These are phyloP conservation scores for Emergomyces orientalis DNA, from an alignment of 2,329 filamentous ascomycete species.

Conservation along the genomic window DNA sequence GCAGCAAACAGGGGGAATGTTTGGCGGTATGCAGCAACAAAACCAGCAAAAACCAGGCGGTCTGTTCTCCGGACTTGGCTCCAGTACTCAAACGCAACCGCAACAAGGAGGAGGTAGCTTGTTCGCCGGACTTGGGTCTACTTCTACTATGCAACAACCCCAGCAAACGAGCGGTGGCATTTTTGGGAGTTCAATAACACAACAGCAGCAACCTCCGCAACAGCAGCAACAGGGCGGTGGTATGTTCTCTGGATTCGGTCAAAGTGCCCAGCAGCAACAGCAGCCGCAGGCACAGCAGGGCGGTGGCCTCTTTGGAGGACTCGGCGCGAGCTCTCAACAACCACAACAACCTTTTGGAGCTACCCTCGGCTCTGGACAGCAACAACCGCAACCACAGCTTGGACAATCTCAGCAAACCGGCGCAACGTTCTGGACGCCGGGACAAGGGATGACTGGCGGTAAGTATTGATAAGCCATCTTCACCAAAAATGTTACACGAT, in stretches of 20 bases:
- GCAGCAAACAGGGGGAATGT: constrained; percentile 17
- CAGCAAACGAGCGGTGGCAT: constrained; percentile 28
- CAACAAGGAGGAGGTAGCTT: constrained; percentile 29
- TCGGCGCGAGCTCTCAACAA: constrained; percentile 13
- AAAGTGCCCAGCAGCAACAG: constrained; percentile 21
- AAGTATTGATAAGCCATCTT: constrained; percentile 12
- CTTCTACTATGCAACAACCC: constrained; percentile 35
- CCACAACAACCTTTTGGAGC: constrained; percentile 20
- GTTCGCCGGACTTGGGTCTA: constrained; percentile 31
- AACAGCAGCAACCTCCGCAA: constrained; percentile 21
- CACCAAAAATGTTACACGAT: not conserved
- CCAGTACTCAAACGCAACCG: constrained; percentile 31
- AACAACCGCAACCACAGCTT: constrained; percentile 28
- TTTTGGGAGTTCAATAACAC: constrained; percentile 33
- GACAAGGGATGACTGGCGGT: constrained; percentile 36
- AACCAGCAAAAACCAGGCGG: constrained; percentile 32
- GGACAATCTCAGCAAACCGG: constrained; percentile 27
- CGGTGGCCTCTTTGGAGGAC: constrained; percentile 9
- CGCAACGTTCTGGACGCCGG: constrained; percentile 37
- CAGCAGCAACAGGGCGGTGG: constrained; percentile 30
- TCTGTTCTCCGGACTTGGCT: constrained; percentile 32
- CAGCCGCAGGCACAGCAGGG: constrained; percentile 25
- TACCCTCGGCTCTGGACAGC: constrained; percentile 22
- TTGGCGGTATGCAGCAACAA: constrained; percentile 19
- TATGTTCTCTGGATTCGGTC: constrained; percentile 15